Percentiles rank a stretch among this genome's conserved stretches.
Evolutionary conservation across 345 rosid species (phyloP).

Genomic region (Dipteronia dyeriana): DNA sequence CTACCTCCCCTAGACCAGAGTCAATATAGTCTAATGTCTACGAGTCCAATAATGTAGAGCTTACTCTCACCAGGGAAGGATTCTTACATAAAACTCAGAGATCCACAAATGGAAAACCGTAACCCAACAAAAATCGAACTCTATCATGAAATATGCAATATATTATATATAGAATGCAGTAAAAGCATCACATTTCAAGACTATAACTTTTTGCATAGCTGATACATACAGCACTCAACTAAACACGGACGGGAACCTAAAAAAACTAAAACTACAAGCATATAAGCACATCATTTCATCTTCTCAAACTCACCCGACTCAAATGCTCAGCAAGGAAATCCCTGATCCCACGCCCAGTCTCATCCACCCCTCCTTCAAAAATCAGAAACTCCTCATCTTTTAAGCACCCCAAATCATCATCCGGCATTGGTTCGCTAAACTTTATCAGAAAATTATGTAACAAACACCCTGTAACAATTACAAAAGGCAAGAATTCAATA

Average conservation of each 20-base stretch:
- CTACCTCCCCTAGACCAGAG: background rate
- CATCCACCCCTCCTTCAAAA: constrained; percentile 49
- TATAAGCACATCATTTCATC: constrained; percentile 20
- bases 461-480: constrained; percentile 63
- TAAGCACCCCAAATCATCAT: constrained; percentile 27
- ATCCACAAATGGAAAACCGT: background rate
- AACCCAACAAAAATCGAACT: background rate
- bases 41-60: background rate
- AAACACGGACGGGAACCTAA: background rate
- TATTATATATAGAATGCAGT: background rate
- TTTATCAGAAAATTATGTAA: constrained; percentile 71
- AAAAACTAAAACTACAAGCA: background rate
- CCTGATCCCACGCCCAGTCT: constrained; percentile 45
- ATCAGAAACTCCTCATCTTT: constrained; percentile 31
- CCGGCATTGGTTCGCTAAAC: constrained; percentile 43
- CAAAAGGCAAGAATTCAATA: constrained; percentile 58
- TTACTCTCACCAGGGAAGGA: background rate
- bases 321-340: constrained; percentile 65
- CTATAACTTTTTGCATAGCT: background rate
- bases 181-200: background rate
- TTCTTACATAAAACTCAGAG: background rate
- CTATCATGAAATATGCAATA: background rate
- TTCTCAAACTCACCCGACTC: constrained; percentile 43
- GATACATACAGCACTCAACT: background rate
- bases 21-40: background rate